Evolutionary conservation across 2,329 filamentous ascomycete genomes (phyloP).

Genomic region (Lachnellula occidentalis): DNA sequence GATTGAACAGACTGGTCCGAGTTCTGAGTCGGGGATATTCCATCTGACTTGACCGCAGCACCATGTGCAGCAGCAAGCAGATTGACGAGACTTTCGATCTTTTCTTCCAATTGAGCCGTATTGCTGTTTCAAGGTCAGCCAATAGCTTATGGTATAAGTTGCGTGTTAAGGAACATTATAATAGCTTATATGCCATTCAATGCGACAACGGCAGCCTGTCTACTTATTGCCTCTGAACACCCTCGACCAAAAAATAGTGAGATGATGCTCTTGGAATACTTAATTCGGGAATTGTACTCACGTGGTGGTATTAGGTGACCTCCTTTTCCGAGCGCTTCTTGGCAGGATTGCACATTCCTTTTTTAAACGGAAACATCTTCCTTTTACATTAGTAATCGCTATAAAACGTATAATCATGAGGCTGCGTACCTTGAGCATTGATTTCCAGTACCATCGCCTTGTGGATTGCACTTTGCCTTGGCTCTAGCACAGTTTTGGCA

Average conservation of each 20-base stretch:
- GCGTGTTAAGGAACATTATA: too few species aligned
- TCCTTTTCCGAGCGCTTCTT: slow-evolving; percentile 15
- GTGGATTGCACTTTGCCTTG: slow-evolving; percentile 22
- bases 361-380: slow-evolving; percentile 19
- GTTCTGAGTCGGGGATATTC: slow-evolving; percentile 2
- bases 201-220: not conserved
- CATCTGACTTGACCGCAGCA: slow-evolving; percentile 1
- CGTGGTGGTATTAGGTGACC: slow-evolving; percentile 16
- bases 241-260: too few species aligned
- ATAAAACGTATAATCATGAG: not conserved
- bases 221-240: not conserved
- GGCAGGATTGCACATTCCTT: slow-evolving; percentile 18
- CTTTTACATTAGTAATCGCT: not conserved
- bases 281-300: slow-evolving; percentile 3
- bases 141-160: not conserved
- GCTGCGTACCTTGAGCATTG: slow-evolving; percentile 16
- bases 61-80: slow-evolving; percentile 17
- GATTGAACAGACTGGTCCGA: not conserved
- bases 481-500: slow-evolving; percentile 19
- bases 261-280: not conserved
- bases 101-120: slow-evolving; percentile 19
- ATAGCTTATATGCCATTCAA: not conserved
- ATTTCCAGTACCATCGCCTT: not conserved
- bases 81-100: slow-evolving; percentile 22
- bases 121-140: slow-evolving; percentile 5